Base-by-base conservation (phyloP, 208 protist genomes). In the Leishmania turanica region DNA sequence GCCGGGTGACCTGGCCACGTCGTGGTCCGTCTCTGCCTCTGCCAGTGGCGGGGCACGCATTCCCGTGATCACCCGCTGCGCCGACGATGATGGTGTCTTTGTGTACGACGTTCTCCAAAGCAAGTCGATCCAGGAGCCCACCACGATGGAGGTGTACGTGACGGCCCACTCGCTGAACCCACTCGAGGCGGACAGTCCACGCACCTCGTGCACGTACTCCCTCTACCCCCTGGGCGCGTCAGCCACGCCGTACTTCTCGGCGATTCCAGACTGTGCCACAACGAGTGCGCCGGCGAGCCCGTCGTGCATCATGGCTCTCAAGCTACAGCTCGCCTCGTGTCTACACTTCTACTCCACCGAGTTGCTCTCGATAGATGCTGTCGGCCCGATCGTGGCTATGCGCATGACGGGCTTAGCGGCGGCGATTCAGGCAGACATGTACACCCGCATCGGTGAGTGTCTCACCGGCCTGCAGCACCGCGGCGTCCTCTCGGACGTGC, bases 311-410 rank as follows among this genome's bases (percentile, higher is more conserved):
- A 66, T 69, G 49, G n/a, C 69, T 21, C 47, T 93, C 27, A 37
- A 71, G 40, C 58, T 65, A 21, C 74, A 92, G 69, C 77, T 95
- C 58, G 78, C 88, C 21, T 71, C 45, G n/a, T 93, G 89, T 80
- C 83, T 93, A 17, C 74, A 88, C 79, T 89, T 93, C 73, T 85
- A 88, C 81, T 89, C 84, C 0, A 86, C 86, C 17, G 91, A 89
- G 45, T 62, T 93, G 40, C 80, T 95, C 45, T 58, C 78, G 75
- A 62, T 80, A 31, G 56, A 76, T 19, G 65, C 78, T 49, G 40
- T 90, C 8, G 89, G 91, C 17, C 81, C 89, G 11, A 89, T 91
- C 74, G 58, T 90, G 60, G 17, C 77, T 40, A 53, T 95, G 45
- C 76, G 75, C 54, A 70, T 95, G 53, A 84, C 56, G 15, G 77